A percentile compares a stretch with the other conserved stretches of the same genome.
Conservation (phyloP, 176 grass and related monocot genomes). For the Tillandsia fasciculata region DNA sequence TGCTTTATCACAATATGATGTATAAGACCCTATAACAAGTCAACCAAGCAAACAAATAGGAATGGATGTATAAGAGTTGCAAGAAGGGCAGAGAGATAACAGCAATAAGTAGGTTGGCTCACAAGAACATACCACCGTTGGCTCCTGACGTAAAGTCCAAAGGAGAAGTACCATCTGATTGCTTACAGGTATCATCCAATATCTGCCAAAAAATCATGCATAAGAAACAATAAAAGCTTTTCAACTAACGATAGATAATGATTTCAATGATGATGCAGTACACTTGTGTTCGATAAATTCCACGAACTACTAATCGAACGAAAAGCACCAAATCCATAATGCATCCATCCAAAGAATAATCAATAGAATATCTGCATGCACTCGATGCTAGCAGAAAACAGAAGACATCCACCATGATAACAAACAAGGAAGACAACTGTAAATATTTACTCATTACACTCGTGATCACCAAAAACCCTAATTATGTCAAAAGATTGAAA, state of each 20-base stretch:
- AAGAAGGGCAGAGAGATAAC: not conserved
- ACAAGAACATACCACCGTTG: not conserved
- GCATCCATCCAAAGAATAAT: no score
- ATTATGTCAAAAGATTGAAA: not conserved
- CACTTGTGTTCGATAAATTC: not conserved
- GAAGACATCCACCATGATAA: no score
- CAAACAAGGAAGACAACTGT: no score
- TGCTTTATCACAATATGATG: no score
- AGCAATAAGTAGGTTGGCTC: not conserved
- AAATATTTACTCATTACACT: not conserved
- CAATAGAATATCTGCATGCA: no score
- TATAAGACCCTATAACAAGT: no score
- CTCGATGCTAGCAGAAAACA: no score
- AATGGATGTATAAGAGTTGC: not conserved
- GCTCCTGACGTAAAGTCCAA: not conserved
- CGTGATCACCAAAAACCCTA: not conserved
- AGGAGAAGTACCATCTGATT: not conserved
- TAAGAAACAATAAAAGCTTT: not conserved
- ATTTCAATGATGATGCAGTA: not conserved
- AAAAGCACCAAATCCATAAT: not conserved
- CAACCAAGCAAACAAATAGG: no score
- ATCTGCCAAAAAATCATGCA: constrained; percentile 2
- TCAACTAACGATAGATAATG: not conserved
- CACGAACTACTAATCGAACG: not conserved
- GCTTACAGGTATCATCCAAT: not conserved